Evolutionary conservation across 805 yeast species (phyloP).

Genomic region (Cyberlindnera subsufficiens): DNA sequence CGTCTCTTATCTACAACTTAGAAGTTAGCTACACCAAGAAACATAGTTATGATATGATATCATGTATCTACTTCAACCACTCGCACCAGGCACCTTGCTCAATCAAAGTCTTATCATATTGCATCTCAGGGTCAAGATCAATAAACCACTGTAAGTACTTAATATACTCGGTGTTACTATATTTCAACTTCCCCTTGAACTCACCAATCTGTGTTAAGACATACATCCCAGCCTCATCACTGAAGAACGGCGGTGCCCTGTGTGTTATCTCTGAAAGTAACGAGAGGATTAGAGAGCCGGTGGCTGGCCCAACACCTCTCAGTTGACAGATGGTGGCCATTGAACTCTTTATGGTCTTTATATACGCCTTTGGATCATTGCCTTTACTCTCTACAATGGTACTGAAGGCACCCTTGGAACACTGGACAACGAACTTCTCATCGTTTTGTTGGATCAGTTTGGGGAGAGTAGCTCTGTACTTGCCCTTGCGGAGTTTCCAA

Average conservation of each 20-base stretch:
- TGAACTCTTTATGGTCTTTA: conserved; percentile 6
- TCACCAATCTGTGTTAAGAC: conserved; percentile 6
- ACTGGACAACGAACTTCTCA: conserved; percentile 5
- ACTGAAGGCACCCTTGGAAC: conserved; percentile 11
- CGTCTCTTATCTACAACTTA: too few relatives aligned
- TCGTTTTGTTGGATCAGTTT: conserved; percentile 19
- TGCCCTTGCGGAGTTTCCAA: conserved; percentile 24
- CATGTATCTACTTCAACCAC: conserved; percentile 6
- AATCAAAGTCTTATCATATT: conserved; percentile 10
- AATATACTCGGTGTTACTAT: conserved; percentile 17
- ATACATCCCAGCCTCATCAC: conserved; percentile 21
- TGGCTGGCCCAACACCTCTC: conserved; percentile 25
- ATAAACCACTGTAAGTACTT: conserved; percentile 11
- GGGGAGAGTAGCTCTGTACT: conserved; percentile 21
- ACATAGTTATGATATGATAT: background rate
- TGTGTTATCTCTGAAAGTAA: conserved; percentile 8
- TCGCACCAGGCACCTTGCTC: conserved; percentile 22
- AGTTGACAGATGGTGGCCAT: conserved; percentile 7
- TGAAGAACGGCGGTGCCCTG: conserved; percentile 23
- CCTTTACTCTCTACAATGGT: conserved; percentile 1
- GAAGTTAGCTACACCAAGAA: too few relatives aligned
- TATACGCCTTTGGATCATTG: conserved; percentile 4
- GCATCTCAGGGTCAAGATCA: conserved; percentile 5
- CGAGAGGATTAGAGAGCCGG: conserved; percentile 21
- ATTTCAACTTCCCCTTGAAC: conserved; percentile 15